Conservation (phyloP, 352 stramenopile species). For the Phytopythium sindhum region DNA sequence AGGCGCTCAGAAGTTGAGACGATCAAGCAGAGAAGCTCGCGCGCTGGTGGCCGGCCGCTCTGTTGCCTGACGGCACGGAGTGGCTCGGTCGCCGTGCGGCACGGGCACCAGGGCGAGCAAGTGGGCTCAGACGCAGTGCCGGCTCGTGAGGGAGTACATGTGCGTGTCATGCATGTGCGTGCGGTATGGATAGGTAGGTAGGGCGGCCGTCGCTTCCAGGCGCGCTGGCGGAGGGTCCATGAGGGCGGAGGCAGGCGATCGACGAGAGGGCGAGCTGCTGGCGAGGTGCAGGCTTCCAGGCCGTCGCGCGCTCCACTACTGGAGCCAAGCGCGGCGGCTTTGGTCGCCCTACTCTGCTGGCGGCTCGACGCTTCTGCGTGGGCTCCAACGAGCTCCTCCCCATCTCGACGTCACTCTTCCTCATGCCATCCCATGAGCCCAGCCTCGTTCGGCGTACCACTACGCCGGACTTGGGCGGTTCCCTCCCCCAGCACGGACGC, state of each 20-base stretch:
- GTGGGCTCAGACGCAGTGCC: not conserved
- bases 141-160: not conserved
- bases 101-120: not conserved
- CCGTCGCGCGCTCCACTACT: not conserved
- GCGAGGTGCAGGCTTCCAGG: not conserved
- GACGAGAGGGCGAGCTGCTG: not conserved
- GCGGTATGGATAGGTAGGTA: not conserved
- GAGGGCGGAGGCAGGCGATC: not conserved
- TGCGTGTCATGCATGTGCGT: conserved; percentile 4
- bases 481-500: not conserved
- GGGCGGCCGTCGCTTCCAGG: not conserved
- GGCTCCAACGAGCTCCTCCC: not conserved
- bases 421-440: too few species aligned
- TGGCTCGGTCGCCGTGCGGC: not conserved
- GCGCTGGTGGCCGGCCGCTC: conserved; percentile 3
- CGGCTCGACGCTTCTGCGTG: not conserved
- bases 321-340: not conserved
- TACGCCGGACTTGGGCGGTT: not conserved
- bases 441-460: not conserved
- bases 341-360: not conserved
- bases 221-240: not conserved
- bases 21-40: not conserved
- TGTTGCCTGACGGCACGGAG: conserved; percentile 4
- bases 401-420: not conserved
- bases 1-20: not conserved